Evolutionary conservation across 768 basidiomycete genomes (phyloP).

Genomic region (Ramaria sp.): DNA sequence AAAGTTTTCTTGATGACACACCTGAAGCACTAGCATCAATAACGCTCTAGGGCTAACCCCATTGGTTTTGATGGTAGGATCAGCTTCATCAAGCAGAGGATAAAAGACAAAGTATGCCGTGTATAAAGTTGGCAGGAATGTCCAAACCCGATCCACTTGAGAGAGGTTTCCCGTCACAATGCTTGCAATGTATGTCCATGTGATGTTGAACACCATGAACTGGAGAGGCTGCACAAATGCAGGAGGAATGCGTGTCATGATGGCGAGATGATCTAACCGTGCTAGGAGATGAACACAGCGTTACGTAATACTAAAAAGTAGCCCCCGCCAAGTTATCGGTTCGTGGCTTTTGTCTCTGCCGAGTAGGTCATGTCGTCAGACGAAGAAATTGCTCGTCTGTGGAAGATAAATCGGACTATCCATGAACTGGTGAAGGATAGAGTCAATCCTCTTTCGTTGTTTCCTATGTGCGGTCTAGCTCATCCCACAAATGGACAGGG

Average conservation of each 20-base stretch:
- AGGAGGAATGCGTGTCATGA: slow-evolving; percentile 8
- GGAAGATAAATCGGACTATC: slow-evolving; percentile 93
- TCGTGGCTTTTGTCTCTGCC: background rate
- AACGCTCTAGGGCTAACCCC: slow-evolving; percentile 61
- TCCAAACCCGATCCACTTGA: slow-evolving; percentile 76
- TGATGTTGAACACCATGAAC: slow-evolving; percentile 41
- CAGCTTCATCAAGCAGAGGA: slow-evolving; percentile 40
- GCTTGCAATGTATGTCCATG: slow-evolving; percentile 44
- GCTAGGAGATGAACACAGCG: background rate
- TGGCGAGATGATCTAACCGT: background rate
- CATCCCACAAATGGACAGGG: slow-evolving; percentile 41
- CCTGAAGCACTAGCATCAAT: slow-evolving; percentile 62
- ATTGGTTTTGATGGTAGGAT: slow-evolving; percentile 19
- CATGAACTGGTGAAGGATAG: slow-evolving; percentile 95
- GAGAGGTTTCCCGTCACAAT: slow-evolving; percentile 70
- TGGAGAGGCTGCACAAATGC: slow-evolving; percentile 32
- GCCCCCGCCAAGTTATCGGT: background rate
- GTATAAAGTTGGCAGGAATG: slow-evolving; percentile 74
- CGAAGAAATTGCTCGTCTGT: slow-evolving; percentile 80
- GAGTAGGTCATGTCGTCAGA: slow-evolving; percentile 44
- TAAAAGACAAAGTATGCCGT: slow-evolving; percentile 72
- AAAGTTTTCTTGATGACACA: slow-evolving; percentile 48
- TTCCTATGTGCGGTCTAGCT: slow-evolving; percentile 12
- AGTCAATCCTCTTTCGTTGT: slow-evolving; percentile 35
- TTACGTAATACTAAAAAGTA: background rate